Evolutionary conservation across 2,329 filamentous ascomycete genomes (phyloP).

Genomic region (Pseudogymnoascus sp.): DNA sequence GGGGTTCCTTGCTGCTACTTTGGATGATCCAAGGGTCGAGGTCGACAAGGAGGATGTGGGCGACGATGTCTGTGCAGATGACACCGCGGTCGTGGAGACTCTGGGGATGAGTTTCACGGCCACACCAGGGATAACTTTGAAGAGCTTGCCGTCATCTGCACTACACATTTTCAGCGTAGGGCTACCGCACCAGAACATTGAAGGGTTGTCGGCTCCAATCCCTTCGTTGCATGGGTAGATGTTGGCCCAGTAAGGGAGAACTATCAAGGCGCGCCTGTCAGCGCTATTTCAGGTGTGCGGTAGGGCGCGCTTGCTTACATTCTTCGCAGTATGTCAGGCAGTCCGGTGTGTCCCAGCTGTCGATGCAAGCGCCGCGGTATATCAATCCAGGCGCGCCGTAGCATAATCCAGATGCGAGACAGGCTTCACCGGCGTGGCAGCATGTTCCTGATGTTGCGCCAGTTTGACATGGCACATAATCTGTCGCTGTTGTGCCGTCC

Average conservation of each 20-base stretch:
- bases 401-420: conserved; percentile 14
- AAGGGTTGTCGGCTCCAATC: conserved; percentile 8
- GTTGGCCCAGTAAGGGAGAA: conserved; percentile 8
- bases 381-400: conserved; percentile 15
- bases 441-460: conserved; percentile 12
- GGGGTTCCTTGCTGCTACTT: neutral
- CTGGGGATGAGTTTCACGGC: neutral
- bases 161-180: neutral
- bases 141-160: neutral
- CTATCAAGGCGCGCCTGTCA: conserved; percentile 14
- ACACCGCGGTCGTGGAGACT: conserved; percentile 12
- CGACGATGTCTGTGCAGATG: neutral
- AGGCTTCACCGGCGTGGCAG: conserved; percentile 13
- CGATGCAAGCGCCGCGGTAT: conserved; percentile 17
- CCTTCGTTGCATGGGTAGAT: conserved; percentile 18
- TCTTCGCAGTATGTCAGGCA: conserved; percentile 16
- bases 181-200: conserved; percentile 10
- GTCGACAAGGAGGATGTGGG: neutral
- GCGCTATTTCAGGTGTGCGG: conserved; percentile 10
- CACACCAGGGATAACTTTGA: neutral
- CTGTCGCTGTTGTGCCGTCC: conserved; percentile 8
- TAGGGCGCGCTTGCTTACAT: conserved; percentile 8
- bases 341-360: conserved; percentile 15
- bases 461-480: conserved; percentile 13
- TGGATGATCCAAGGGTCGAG: neutral